These are phyloP conservation scores for Blumeriella jaapii DNA, from an alignment of 2,329 filamentous ascomycete genomes.

Conservation along the genomic window DNA sequence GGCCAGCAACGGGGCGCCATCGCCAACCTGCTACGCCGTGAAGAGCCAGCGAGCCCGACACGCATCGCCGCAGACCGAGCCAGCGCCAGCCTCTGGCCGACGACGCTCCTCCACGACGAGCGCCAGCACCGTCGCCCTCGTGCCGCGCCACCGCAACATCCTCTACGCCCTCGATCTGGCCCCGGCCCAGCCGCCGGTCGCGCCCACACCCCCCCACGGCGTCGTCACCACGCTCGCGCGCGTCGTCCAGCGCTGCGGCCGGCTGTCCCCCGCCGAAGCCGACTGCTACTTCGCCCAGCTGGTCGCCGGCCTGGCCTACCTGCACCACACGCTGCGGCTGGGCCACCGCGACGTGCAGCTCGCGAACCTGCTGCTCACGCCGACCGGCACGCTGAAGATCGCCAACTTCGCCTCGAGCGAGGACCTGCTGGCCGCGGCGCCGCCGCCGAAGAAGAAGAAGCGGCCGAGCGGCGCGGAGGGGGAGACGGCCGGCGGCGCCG, in stretches of 20 bases:
- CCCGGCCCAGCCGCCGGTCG: not conserved
- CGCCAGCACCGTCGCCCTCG: not conserved
- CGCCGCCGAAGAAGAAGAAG: no score
- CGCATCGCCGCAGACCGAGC: not conserved
- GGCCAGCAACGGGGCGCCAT: no score
- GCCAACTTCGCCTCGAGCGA: constrained; percentile 1
- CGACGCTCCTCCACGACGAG: not conserved
- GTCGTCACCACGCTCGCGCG: constrained; percentile 1
- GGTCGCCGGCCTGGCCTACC: constrained; percentile 2
- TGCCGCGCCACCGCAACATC: constrained; percentile 2
- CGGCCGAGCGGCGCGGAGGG: no score
- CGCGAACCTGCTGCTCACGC: constrained; percentile 1
- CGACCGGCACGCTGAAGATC: constrained; percentile 2
- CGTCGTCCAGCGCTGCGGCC: not conserved
- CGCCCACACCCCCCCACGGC: not conserved
- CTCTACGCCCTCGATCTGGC: constrained; percentile 1
- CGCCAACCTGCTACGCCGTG: no score
- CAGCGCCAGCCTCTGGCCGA: not conserved
- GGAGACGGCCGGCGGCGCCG: no score
- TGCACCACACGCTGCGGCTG: no score
- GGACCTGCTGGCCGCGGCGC: not conserved
- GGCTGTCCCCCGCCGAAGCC: constrained; percentile 1
- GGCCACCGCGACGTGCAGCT: constrained; percentile 5
- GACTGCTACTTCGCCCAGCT: constrained; percentile 8
- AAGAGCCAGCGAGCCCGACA: no score